Conservation (phyloP, 305 asterid genomes). For the Solanum aculeatissimum region DNA sequence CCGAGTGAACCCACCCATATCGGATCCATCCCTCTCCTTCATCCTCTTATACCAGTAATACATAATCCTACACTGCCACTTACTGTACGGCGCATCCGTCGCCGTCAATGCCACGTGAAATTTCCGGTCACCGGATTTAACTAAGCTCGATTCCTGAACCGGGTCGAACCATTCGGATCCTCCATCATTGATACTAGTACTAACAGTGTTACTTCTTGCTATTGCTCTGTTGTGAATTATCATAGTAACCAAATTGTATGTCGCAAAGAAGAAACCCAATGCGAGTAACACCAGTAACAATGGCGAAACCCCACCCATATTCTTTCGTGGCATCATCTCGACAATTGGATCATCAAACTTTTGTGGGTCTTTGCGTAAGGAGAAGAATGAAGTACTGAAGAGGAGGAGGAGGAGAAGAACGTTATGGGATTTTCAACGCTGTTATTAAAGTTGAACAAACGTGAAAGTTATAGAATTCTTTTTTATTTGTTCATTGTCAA, state of each 20-base stretch:
- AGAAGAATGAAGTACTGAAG: too few relatives aligned
- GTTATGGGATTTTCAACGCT: background rate
- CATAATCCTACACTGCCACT: slow-evolving; percentile 96
- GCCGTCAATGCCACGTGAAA: slow-evolving; percentile 57
- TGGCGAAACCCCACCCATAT: slow-evolving; percentile 5
- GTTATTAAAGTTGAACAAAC: too few relatives aligned
- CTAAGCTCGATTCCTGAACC: background rate
- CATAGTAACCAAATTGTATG: slow-evolving; percentile 10
- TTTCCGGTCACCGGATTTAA: background rate
- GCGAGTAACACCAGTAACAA: slow-evolving; percentile 1
- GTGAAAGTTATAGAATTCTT: too few relatives aligned
- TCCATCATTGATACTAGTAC: background rate
- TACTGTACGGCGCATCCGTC: slow-evolving; percentile 80
- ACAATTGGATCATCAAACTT: background rate
- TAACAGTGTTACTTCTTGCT: background rate
- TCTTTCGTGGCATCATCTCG: slow-evolving; percentile 32
- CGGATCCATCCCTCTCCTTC: slow-evolving; percentile 67
- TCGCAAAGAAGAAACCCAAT: slow-evolving; percentile 14
- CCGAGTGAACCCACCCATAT: slow-evolving; percentile 93
- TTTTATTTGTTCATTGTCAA: background rate
- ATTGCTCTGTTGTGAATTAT: background rate
- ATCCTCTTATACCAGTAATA: slow-evolving; percentile 90
- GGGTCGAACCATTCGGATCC: background rate
- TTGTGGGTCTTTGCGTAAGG: too few relatives aligned
- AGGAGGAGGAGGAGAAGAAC: background rate